Evolutionary conservation across 768 basidiomycete genomes (phyloP), one percentile per base, ranked within the genome.

Genomic region (Cystofilobasidium bisporidii): DNA sequence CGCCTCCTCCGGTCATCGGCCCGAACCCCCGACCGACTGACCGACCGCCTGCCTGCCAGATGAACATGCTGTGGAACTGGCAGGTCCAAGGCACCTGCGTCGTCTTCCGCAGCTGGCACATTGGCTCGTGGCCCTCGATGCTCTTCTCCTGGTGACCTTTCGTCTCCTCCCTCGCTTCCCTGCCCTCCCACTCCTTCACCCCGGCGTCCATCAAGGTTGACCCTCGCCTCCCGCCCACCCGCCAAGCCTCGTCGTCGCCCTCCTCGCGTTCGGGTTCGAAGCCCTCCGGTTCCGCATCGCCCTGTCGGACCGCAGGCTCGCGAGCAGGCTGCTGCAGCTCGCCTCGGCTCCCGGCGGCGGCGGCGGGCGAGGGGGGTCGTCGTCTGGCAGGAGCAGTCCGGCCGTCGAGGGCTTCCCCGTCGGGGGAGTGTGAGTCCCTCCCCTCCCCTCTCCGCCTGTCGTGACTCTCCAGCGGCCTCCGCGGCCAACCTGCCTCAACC

Each of bases 51-150:
- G 40, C 40, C 17, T 11, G 18, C 18, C 33, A 66, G 65, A 66
- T 66, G 65, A 60, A 66, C 58, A 66, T 66, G 65, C 65, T 66
- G 0, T 66, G 58, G 47, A 66, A 66, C 59, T 66, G 65, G 65
- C 65, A 66, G 50, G 65, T 66, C 28, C 36, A 26, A 66, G 65
- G 41, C 40, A 66, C 65, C 38, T 66, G 65, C 33, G 58, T 66
- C 36, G 58, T 66, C 32, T 66, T 60, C 26, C n/a, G 28, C 33
- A 45, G 41, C 33, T 66, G 65, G 65, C 58, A 61, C 47, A 59
- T 66, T 48, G 24, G 45, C 1, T 36, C 32, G 10, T 24, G 28
- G 14, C 30, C 40, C 30, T 40, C 58, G 2, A 66, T 66, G 65
- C 5, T 61, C 33, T 18, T 66, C 47, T 66, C 65, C 36, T 66